Conservation (phyloP, 305 asterid genomes). For the Fraxinus xanthoxyloides region DNA sequence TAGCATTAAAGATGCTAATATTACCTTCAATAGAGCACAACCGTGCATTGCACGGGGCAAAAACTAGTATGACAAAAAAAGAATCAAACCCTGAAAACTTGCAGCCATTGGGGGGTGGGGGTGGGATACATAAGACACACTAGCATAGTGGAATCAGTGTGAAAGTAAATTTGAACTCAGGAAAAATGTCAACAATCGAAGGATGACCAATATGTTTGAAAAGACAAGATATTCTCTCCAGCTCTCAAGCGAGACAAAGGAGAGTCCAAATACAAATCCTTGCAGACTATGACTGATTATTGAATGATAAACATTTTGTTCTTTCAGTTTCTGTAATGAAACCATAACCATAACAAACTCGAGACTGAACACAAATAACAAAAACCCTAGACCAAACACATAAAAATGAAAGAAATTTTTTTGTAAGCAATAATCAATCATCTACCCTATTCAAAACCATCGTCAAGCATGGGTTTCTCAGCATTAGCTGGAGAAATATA, state of each 20-base stretch:
- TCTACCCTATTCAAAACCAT: constrained; percentile 29
- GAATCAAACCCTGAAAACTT: background rate
- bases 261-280: background rate
- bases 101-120: too few relatives aligned
- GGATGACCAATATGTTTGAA: background rate
- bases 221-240: background rate
- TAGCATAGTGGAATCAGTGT: background rate
- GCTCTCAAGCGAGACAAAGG: background rate
- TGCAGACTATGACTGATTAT: background rate
- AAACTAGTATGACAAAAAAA: background rate
- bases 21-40: too few relatives aligned
- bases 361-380: background rate
- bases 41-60: too few relatives aligned
- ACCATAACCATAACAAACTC: background rate
- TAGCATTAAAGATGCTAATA: too few relatives aligned
- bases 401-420: too few relatives aligned
- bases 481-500: constrained; percentile 25
- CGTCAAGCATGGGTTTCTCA: constrained; percentile 32
- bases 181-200: background rate
- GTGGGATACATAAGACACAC: background rate
- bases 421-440: background rate
- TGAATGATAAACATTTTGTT: background rate
- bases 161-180: background rate
- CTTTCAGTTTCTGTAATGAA: background rate
- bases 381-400: background rate